Evolutionary conservation across 1,284 basidiomycete species (phyloP), one percentile per base, ranked within the genome.

Genomic region (Moesziomyces parantarcticus): DNA sequence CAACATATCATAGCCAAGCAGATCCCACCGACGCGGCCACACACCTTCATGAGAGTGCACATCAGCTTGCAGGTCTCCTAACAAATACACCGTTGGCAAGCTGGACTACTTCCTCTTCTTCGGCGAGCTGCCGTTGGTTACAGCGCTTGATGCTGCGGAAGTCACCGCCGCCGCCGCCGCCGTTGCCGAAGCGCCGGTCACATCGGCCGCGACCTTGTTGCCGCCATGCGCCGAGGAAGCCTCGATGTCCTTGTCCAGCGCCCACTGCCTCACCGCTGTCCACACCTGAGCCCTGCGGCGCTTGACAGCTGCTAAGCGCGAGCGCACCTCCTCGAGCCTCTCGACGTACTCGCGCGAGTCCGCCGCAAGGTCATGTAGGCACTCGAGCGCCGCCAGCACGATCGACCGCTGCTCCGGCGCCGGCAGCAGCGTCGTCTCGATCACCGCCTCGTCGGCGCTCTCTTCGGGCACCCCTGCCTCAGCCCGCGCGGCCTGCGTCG

Each of bases 311-410:
- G 85, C 85, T 0, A 87, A 81, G 26, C 86, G 71, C 64, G 84
- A 83, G 34, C 86, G 80, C 1, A 87, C 85, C 79, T 87, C 87
- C 50, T 87, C 86, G 23, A 87, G 75, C 14, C 86, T 79, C 55
- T 86, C 85, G 56, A 86, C 85, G 73, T 87, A 87, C 78, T 87
- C 87, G 20, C 84, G 79, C 48, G 85, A 86, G 72, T 87, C 87
- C 21, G 85, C 84, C 13, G 85, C 79, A 36, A 87, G 76, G 66
- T 87, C 87, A 55, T 67, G 73, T 46, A 67, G 77, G 52, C 46
- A 82, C 45, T 79, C 76, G 16, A 83, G 57, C 50, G 81, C 76
- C 3, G 78, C 75, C 13, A 77, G 74, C 42, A 83, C 73, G 42
- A 83, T 76, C 1, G 77, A 81, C 1, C 77, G 67, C 54, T 83